Conservation (phyloP, 495 filamentous ascomycete species). For the Talaromyces wortmannii region DNA sequence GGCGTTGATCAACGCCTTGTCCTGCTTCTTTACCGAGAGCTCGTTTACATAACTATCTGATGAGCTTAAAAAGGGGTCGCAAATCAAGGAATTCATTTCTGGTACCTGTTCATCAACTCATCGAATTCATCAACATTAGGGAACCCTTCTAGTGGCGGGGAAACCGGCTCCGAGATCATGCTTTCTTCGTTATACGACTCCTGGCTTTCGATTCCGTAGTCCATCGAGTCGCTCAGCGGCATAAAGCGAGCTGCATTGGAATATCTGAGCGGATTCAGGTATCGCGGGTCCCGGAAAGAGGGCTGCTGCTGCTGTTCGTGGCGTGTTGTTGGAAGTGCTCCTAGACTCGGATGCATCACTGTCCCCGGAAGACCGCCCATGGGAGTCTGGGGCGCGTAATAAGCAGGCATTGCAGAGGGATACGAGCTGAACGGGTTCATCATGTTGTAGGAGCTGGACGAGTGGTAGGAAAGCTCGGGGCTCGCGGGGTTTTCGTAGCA, state of each 20-base stretch:
- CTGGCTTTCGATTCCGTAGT: slow-evolving; percentile 37
- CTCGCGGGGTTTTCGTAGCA: slow-evolving; percentile 2
- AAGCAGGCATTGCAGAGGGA: not conserved
- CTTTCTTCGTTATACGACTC: slow-evolving; percentile 34
- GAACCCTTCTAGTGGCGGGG: slow-evolving; percentile 42
- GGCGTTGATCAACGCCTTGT: slow-evolving; percentile 52
- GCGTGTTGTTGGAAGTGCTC: not conserved
- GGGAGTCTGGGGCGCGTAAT: slow-evolving; percentile 1
- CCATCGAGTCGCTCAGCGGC: slow-evolving; percentile 9
- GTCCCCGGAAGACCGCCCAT: not conserved
- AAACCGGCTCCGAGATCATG: slow-evolving; percentile 36
- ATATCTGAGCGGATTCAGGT: slow-evolving; percentile 27
- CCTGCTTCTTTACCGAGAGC: slow-evolving; percentile 51
- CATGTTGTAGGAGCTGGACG: slow-evolving; percentile 3
- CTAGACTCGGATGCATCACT: not conserved
- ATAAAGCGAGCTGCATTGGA: slow-evolving; percentile 14
- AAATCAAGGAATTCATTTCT: not conserved
- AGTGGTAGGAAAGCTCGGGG: slow-evolving; percentile 4
- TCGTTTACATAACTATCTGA: slow-evolving; percentile 39
- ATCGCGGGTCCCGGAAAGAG: slow-evolving; percentile 28
- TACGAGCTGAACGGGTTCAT: slow-evolving; percentile 5
- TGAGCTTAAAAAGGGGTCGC: not conserved
- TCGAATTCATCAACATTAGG: slow-evolving; percentile 48
- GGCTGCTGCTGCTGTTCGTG: slow-evolving; percentile 11
- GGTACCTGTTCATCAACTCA: slow-evolving; percentile 45